A percentile compares a stretch with the other conserved stretches of the same genome.
These are phyloP conservation scores for Cladophialophora immunda DNA, from an alignment of 2,329 filamentous ascomycete species.

Conservation along the genomic window DNA sequence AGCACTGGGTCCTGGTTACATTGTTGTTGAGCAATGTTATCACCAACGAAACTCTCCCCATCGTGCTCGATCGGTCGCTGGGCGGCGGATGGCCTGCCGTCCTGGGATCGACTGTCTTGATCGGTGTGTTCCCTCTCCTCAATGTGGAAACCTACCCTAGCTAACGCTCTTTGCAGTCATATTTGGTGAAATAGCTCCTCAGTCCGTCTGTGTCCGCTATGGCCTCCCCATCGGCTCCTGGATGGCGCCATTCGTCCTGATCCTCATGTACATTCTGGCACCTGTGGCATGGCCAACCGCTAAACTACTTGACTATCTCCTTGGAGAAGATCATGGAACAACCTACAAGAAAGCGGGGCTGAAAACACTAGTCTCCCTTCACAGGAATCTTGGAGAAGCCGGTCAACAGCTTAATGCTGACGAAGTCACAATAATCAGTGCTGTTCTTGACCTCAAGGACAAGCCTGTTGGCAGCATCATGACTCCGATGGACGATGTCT, in stretches of 20 bases:
- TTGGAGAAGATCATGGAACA: constrained; percentile 94
- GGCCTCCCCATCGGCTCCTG: constrained; percentile 93
- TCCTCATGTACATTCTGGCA: constrained; percentile 90
- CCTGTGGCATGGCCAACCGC: constrained; percentile 94
- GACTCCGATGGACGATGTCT: constrained; percentile 98
- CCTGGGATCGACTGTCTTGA: constrained; percentile 88
- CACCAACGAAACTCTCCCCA: constrained; percentile 94
- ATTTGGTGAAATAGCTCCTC: constrained; percentile 95
- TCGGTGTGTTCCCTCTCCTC: constrained; percentile 69
- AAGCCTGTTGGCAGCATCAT: constrained; percentile 96
- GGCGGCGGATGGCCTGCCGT: constrained; percentile 95
- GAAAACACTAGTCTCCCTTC: constrained; percentile 93
- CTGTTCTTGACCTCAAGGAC: constrained; percentile 93
- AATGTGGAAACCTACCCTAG: constrained; percentile 15
- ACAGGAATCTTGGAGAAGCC: constrained; percentile 87
- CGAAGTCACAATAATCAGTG: constrained; percentile 98
- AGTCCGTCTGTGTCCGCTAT: constrained; percentile 95
- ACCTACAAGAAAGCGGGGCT: constrained; percentile 98
- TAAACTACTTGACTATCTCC: constrained; percentile 89
- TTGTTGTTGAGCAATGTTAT: constrained; percentile 95
- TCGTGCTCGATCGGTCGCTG: constrained; percentile 91
- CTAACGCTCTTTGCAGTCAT: constrained; percentile 71
- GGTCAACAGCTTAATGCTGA: constrained; percentile 92
- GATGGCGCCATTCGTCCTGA: constrained; percentile 86
- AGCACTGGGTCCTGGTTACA: constrained; percentile 98